phyloP scores from a whole-genome alignment of 169 alveolate genomes.

The Eimeria necatrix region DNA sequence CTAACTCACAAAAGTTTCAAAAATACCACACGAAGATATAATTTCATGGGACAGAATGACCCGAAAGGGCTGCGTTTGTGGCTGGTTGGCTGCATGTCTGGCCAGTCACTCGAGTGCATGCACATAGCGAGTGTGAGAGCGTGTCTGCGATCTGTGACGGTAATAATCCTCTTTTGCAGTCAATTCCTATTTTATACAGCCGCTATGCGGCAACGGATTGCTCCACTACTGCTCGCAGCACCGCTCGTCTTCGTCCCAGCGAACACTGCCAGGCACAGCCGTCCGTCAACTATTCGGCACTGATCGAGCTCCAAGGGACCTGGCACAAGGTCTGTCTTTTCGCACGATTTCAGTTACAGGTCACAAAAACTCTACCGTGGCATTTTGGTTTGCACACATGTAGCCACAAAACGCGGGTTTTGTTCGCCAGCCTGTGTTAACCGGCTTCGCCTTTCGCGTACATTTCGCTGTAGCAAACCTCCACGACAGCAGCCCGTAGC shows the following conservation, averaged over 20 bases:
- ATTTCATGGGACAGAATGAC: no score
- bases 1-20: no score
- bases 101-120: conserved; percentile 66
- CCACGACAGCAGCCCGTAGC: no score
- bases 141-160: neutral
- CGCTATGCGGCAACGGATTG: conserved; percentile 54
- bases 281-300: conserved; percentile 26
- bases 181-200: conserved; percentile 12
- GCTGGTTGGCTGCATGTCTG: conserved; percentile 59
- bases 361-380: no score
- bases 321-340: conserved; percentile 26
- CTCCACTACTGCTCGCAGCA: conserved; percentile 46
- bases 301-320: conserved; percentile 7
- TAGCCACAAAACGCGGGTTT: no score
- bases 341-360: neutral
- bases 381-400: no score
- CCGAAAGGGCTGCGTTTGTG: neutral
- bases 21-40: no score
- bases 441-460: no score
- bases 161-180: neutral
- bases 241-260: conserved; percentile 25
- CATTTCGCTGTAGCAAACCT: no score
- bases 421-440: no score
- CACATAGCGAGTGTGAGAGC: conserved; percentile 32
- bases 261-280: conserved; percentile 38